These are phyloP conservation scores for Colletotrichum sp. DNA, from an alignment of 2,329 filamentous ascomycete species.

Conservation along the genomic window DNA sequence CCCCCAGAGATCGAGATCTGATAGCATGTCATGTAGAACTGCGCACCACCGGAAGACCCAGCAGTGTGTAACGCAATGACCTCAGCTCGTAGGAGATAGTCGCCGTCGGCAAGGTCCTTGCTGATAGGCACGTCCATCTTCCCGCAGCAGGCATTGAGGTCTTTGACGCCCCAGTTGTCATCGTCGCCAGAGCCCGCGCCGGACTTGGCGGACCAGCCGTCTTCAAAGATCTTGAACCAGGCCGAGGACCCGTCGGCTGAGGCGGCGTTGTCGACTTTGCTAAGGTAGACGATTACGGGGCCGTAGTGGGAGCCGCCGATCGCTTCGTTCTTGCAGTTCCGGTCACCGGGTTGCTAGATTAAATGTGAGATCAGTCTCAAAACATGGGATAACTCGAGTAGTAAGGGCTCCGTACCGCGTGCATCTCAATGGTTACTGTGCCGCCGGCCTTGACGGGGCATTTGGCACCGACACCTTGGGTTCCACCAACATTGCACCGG, in stretches of 20 bases:
- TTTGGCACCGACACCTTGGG: constrained; percentile 39
- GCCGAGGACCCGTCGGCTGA: constrained; percentile 45
- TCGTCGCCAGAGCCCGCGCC: constrained; percentile 41
- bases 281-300: constrained; percentile 57
- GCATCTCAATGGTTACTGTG: constrained; percentile 62
- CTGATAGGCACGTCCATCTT: constrained; percentile 46
- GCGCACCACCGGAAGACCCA: constrained; percentile 33
- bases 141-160: constrained; percentile 43
- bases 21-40: constrained; percentile 45
- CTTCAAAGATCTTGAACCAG: constrained; percentile 61
- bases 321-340: constrained; percentile 50
- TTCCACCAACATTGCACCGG: constrained; percentile 49
- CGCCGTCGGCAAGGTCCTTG: constrained; percentile 34
- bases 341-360: constrained; percentile 49
- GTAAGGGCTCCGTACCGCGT: constrained; percentile 39
- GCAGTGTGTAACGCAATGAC: constrained; percentile 53
- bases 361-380: not conserved
- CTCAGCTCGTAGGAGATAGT: constrained; percentile 54
- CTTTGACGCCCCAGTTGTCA: constrained; percentile 51
- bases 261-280: constrained; percentile 52
- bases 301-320: constrained; percentile 61
- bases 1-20: constrained; percentile 35
- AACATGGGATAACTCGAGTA: not conserved
- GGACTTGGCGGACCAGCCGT: constrained; percentile 42
- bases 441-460: constrained; percentile 52